Evolutionary conservation across 306 rosid species (phyloP).

Genomic region (Vigna hirtella): DNA sequence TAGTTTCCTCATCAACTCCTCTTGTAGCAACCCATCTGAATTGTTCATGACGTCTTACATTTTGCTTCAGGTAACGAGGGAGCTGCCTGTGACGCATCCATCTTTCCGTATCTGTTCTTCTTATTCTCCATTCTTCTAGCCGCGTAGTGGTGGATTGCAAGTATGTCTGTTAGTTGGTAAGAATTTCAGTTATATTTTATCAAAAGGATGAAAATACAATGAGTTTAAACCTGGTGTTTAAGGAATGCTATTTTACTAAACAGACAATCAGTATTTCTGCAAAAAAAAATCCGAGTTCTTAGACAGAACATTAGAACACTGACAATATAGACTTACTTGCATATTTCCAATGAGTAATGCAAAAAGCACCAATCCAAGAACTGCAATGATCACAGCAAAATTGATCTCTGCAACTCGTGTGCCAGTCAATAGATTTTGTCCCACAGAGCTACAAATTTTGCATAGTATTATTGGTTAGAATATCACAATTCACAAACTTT

Average conservation of each 20-base stretch:
- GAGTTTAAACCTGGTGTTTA: no score
- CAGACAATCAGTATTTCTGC: no score
- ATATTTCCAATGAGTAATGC: slow-evolving; percentile 66
- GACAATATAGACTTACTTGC: slow-evolving; percentile 54
- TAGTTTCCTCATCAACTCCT: slow-evolving; percentile 64
- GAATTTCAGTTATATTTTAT: background rate
- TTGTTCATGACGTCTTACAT: slow-evolving; percentile 59
- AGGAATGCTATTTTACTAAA: no score
- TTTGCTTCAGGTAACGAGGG: slow-evolving; percentile 53
- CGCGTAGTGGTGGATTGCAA: slow-evolving; percentile 58
- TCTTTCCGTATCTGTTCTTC: slow-evolving; percentile 59
- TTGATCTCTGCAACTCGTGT: slow-evolving; percentile 56
- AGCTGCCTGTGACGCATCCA: slow-evolving; percentile 72
- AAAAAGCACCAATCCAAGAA: slow-evolving; percentile 66
- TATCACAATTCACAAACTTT: slow-evolving; percentile 6
- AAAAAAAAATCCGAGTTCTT: background rate
- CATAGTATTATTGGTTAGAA: slow-evolving; percentile 31
- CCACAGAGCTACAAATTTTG: slow-evolving; percentile 56
- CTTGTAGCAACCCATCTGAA: slow-evolving; percentile 63
- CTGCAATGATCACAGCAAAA: slow-evolving; percentile 61
- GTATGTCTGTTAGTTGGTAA: slow-evolving; percentile 47
- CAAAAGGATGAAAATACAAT: slow-evolving; percentile 7
- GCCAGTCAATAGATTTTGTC: slow-evolving; percentile 64
- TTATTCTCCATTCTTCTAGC: slow-evolving; percentile 66
- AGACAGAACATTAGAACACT: background rate